A percentile compares a stretch with the other conserved stretches of the same genome.
Conservation (phyloP, 2,329 filamentous ascomycete genomes). For the Alternaria sp. region DNA sequence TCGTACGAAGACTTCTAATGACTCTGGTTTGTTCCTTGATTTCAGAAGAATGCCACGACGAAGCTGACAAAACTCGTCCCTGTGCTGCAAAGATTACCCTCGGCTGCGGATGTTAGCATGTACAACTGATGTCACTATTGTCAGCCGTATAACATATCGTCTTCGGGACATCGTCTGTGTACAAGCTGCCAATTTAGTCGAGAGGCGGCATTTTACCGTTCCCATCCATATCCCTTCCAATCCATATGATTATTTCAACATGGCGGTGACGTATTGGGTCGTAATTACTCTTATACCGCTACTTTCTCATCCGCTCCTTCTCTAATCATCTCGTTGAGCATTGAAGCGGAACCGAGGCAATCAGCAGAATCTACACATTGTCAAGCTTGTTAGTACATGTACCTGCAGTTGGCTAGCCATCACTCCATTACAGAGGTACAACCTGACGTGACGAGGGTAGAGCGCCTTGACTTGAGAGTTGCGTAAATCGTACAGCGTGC, state of each 20-base stretch:
- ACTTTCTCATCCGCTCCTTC: too few species aligned
- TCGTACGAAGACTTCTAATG: not conserved
- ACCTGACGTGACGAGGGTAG: constrained; percentile 12
- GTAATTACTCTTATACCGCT: not conserved
- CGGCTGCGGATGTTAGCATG: not conserved
- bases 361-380: not conserved
- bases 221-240: not conserved
- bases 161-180: not conserved
- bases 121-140: not conserved
- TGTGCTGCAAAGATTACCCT: not conserved
- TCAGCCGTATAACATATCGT: not conserved
- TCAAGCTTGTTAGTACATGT: not conserved
- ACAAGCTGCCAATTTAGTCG: not conserved
- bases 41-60: not conserved
- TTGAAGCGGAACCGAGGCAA: not conserved
- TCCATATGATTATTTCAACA: not conserved
- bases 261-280: not conserved
- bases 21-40: not conserved
- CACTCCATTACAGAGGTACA: not conserved
- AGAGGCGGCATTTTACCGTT: too few species aligned
- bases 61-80: not conserved
- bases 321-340: not conserved
- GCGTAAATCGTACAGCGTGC: constrained; percentile 33
- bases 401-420: not conserved
- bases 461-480: constrained; percentile 35